Evolutionary conservation across 495 filamentous ascomycete species (phyloP).

Genomic region (Diplogelasinospora grovesii): DNA sequence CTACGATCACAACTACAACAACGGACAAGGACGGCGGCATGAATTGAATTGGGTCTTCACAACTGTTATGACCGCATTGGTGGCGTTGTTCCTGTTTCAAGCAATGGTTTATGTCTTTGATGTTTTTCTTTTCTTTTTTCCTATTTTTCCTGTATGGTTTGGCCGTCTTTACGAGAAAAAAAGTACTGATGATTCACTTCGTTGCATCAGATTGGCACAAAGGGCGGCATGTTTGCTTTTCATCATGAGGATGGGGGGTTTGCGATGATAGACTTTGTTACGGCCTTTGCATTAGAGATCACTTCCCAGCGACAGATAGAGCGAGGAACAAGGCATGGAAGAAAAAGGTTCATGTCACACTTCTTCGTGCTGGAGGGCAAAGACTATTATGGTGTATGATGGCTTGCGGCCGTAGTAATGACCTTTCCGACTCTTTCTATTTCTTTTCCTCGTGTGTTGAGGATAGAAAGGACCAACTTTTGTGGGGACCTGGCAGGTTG

Average conservation of each 20-base stretch:
- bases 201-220: slow-evolving; percentile 38
- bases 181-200: slow-evolving; percentile 30
- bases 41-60: slow-evolving; percentile 14
- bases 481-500: neutral
- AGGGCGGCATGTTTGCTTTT: slow-evolving; percentile 36
- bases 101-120: no score
- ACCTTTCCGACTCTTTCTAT: slow-evolving; percentile 8
- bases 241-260: slow-evolving; percentile 36
- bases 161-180: slow-evolving; percentile 17
- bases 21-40: slow-evolving; percentile 13
- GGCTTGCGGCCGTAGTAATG: slow-evolving; percentile 19
- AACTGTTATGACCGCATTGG: slow-evolving; percentile 17
- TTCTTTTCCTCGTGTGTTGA: neutral
- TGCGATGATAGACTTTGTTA: slow-evolving; percentile 35
- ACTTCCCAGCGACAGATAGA: slow-evolving; percentile 27
- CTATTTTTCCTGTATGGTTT: slow-evolving; percentile 9
- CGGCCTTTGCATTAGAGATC: slow-evolving; percentile 28
- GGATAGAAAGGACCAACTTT: no score
- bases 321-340: slow-evolving; percentile 12
- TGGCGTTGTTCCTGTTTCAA: slow-evolving; percentile 20
- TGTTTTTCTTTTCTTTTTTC: slow-evolving; percentile 16
- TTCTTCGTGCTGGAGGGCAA: slow-evolving; percentile 7
- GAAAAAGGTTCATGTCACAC: slow-evolving; percentile 13
- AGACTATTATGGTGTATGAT: slow-evolving; percentile 12
- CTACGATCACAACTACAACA: no score